Percentiles rank a stretch among this genome's conserved stretches.
phyloP scores from a whole-genome alignment of 768 basidiomycete genomes.

The Hygrocybe punicea region DNA sequence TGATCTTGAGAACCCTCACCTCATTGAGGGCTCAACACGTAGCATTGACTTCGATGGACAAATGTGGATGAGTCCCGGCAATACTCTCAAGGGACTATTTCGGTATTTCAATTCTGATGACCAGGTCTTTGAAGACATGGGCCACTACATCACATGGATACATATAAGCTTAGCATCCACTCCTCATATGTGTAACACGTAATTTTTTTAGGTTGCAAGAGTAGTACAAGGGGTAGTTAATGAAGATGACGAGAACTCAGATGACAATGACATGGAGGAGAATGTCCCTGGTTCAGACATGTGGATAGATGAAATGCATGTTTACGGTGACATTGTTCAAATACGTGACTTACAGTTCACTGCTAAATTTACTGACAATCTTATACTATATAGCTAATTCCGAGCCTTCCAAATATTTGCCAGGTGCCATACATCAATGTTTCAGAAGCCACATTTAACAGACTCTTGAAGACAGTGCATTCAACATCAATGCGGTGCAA shows the following conservation, averaged over 20 bases:
- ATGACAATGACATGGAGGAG: not conserved
- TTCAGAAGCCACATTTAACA: not conserved
- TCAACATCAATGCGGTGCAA: not conserved
- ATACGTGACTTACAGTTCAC: not conserved
- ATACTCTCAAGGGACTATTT: not conserved
- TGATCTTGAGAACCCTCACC: not conserved
- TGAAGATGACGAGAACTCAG: not conserved
- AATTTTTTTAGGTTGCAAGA: not conserved
- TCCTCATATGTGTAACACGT: not conserved
- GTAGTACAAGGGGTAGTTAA: not conserved
- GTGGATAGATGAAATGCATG: not conserved
- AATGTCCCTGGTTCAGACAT: not conserved
- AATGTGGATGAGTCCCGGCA: not conserved
- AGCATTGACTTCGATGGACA: not conserved
- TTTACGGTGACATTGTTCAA: slow-evolving; percentile 1
- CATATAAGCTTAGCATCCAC: not conserved
- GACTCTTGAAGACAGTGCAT: not conserved
- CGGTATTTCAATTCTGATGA: not conserved
- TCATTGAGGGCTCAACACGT: not conserved
- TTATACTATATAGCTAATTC: not conserved
- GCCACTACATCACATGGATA: not conserved
- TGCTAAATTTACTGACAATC: not conserved
- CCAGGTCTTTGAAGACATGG: not conserved
- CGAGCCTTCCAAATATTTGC: not conserved
- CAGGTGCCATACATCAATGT: not conserved